Evolutionary conservation across 2,329 filamentous ascomycete genomes (phyloP), one percentile per base, ranked within the genome.

Genomic region (Arachnomyces sp.): DNA sequence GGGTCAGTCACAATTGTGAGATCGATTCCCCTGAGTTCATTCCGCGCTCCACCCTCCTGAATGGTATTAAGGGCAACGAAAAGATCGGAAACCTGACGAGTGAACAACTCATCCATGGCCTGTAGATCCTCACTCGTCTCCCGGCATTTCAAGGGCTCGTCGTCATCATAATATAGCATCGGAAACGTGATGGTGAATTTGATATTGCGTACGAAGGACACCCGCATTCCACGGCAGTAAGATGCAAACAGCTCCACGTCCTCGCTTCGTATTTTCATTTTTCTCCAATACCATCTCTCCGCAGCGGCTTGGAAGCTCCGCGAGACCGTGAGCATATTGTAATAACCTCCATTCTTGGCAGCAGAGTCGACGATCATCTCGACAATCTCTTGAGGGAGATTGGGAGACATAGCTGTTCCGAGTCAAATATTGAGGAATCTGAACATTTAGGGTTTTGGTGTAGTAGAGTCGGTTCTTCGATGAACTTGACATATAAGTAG

Each of bases 271-370:
- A 14, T 34, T 3, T 12, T 9, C 12, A 40, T 37, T 16, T 9
- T 12, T 12, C 14, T 9, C 37, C 32, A 44, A 32, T 12, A 14
- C 2, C 15, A 28, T 15, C 14, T 36, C 34, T 44, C 37, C n/a
- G 37, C 42, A 2, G 32, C 29, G 15, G 1, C 9, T 34, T 44
- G 37, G 21, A 44, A 40, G 28, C 17, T 11, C n/a, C 28, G 37
- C 5, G 42, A 44, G 32, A 44, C 42, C 4, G 42, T 44, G 28
- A 40, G 37, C 9, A 44, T 18, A 29, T 15, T 28, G n/a, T n/a
- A n/a, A n/a, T n/a, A n/a, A n/a, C n/a, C n/a, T n/a, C n/a, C n/a
- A 31, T 14, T n/a, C 12, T 38, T n/a, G 16, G 15, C 16, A 12
- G 32, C 14, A 38, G 29, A 33, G 7, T 11, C 9, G 12, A 44